A percentile compares a stretch with the other conserved stretches of the same genome.
Conservation (phyloP, 2,329 filamentous ascomycete genomes). For the Aureobasidium sp. region DNA sequence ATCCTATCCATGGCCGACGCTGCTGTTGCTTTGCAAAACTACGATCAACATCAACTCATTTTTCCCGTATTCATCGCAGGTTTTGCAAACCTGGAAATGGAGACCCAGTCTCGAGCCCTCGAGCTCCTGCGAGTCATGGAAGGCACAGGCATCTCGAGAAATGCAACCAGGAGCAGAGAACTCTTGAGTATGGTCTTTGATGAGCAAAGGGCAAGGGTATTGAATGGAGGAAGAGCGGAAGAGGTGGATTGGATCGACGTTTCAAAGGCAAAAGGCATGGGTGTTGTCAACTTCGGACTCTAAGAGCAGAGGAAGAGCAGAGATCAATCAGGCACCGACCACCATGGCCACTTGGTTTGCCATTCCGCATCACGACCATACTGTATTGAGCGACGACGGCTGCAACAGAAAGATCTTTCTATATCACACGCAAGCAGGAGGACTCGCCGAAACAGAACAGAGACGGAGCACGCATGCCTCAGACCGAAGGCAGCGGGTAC, state of each 20-base stretch:
- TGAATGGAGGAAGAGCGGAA: slow-evolving; percentile 34
- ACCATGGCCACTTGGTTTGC: neutral
- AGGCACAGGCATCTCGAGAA: slow-evolving; percentile 42
- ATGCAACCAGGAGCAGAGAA: slow-evolving; percentile 39
- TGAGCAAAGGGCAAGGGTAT: slow-evolving; percentile 38
- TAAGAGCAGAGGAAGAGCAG: slow-evolving; percentile 21
- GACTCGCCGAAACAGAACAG: neutral
- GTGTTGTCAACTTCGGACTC: slow-evolving; percentile 47
- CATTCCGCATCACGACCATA: neutral
- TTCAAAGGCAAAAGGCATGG: slow-evolving; percentile 39
- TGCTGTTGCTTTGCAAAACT: slow-evolving; percentile 33
- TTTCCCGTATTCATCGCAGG: slow-evolving; percentile 52
- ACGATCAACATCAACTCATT: slow-evolving; percentile 41
- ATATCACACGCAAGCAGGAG: neutral
- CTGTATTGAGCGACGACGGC: too few relatives aligned
- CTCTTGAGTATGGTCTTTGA: slow-evolving; percentile 44
- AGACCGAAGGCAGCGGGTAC: neutral
- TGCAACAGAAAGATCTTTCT: neutral
- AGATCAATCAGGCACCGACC: neutral
- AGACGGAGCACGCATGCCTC: neutral
- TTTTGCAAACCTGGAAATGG: slow-evolving; percentile 34
- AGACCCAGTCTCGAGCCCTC: slow-evolving; percentile 41
- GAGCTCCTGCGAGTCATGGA: slow-evolving; percentile 45
- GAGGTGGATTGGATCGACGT: slow-evolving; percentile 47
- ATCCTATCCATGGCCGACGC: slow-evolving; percentile 41